Conservation (phyloP, 2,329 filamentous ascomycete genomes). For the Colletotrichum orchidophilum region DNA sequence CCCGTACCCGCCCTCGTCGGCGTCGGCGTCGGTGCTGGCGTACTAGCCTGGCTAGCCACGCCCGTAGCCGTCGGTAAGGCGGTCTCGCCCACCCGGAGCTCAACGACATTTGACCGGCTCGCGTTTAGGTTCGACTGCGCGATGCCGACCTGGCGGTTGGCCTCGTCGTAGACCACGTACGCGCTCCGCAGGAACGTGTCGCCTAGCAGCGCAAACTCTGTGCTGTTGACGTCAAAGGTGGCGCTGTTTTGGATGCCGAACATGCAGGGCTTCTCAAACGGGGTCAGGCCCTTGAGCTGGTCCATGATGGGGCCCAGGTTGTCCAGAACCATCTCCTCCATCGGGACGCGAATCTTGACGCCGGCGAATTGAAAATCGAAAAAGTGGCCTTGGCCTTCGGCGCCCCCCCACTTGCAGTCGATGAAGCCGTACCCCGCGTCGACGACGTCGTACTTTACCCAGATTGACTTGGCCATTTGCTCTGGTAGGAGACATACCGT, state of each 20-base stretch:
- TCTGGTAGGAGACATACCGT: conserved; percentile 74
- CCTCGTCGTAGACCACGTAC: conserved; percentile 80
- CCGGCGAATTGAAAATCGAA: conserved; percentile 50
- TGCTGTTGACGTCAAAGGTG: conserved; percentile 70
- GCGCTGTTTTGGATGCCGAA: conserved; percentile 65
- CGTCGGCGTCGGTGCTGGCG: conserved; percentile 5
- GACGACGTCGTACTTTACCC: conserved; percentile 63
- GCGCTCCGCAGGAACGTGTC: conserved; percentile 80
- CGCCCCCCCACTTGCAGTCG: conserved; percentile 57
- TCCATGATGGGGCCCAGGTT: conserved; percentile 41
- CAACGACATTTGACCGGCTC: conserved; percentile 54
- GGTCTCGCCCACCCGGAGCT: conserved; percentile 50
- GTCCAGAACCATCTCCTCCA: conserved; percentile 67
- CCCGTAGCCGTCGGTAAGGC: conserved; percentile 55
- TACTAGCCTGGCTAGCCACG: conserved; percentile 40
- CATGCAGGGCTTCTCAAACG: conserved; percentile 58
- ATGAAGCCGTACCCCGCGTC: conserved; percentile 67
- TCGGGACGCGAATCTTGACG: conserved; percentile 61
- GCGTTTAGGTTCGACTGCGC: conserved; percentile 63
- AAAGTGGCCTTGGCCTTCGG: conserved; percentile 44
- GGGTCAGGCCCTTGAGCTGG: conserved; percentile 48
- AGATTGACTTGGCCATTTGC: conserved; percentile 61
- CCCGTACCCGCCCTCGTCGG: background rate
- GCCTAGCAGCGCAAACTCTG: conserved; percentile 66
- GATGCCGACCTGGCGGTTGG: conserved; percentile 75